Conservation (phyloP, 306 rosid genomes). For the Sphenostylis stenocarpa region DNA sequence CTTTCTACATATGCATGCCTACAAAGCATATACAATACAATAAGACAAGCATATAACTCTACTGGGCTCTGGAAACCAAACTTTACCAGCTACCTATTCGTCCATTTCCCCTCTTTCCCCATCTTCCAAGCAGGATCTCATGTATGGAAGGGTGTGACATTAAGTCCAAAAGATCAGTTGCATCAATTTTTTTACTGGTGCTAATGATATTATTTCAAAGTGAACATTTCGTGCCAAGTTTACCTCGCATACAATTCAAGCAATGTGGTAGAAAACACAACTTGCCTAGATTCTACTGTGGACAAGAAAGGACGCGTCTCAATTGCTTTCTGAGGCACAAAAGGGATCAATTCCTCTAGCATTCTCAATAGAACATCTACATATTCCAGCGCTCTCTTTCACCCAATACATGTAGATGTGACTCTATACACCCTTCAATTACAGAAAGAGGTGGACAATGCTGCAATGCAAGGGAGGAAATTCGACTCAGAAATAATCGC, state of each 20-base stretch:
- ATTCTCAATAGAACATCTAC: slow-evolving; percentile 75
- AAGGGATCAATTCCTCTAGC: slow-evolving; percentile 71
- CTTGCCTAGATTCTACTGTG: slow-evolving; percentile 51
- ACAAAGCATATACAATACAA: slow-evolving; percentile 3
- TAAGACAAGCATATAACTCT: not conserved
- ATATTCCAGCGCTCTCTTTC: slow-evolving; percentile 93
- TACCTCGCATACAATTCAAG: slow-evolving; percentile 87
- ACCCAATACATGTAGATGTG: slow-evolving; percentile 81
- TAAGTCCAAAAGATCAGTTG: not conserved
- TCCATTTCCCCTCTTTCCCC: slow-evolving; percentile 5
- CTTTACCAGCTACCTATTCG: slow-evolving; percentile 7
- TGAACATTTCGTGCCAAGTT: slow-evolving; percentile 21
- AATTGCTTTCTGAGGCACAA: slow-evolving; percentile 65
- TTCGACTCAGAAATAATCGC: slow-evolving; percentile 19
- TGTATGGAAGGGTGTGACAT: slow-evolving; percentile 19
- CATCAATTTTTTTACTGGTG: slow-evolving; percentile 31
- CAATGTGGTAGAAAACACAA: slow-evolving; percentile 57
- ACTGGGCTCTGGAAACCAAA: slow-evolving; percentile 5
- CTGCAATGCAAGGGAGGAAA: slow-evolving; percentile 44
- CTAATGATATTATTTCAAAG: slow-evolving; percentile 12
- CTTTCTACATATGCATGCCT: not conserved
- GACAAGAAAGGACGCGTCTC: slow-evolving; percentile 74
- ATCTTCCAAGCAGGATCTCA: not conserved
- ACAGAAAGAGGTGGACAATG: slow-evolving; percentile 90
- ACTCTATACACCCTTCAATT: slow-evolving; percentile 83